Conservation (phyloP, 495 filamentous ascomycete genomes). For the Trypethelium eluteriae region DNA sequence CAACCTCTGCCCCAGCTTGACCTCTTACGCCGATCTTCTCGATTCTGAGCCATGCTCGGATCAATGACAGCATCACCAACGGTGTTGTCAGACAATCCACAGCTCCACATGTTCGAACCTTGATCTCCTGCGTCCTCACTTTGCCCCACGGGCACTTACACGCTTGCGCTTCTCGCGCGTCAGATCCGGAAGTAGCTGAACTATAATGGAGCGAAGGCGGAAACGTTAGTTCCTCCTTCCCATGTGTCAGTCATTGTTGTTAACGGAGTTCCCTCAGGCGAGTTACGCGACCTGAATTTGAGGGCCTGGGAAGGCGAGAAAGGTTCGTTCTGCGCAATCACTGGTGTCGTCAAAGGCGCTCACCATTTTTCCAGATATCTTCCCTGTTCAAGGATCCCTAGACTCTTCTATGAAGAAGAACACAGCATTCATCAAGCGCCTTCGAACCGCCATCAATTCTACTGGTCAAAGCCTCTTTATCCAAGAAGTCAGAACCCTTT, state of each 20-base stretch:
- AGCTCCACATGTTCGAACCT: slow-evolving; percentile 22
- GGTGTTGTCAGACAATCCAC: slow-evolving; percentile 21
- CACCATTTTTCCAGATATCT: slow-evolving; percentile 55
- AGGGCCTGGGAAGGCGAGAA: slow-evolving; percentile 80
- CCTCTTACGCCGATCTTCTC: background rate
- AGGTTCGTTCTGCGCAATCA: slow-evolving; percentile 46
- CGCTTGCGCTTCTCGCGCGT: slow-evolving; percentile 17
- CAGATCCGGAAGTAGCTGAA: slow-evolving; percentile 12
- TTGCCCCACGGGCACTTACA: slow-evolving; percentile 12
- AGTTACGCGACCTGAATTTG: slow-evolving; percentile 79
- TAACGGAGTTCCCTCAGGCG: slow-evolving; percentile 51
- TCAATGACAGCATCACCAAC: slow-evolving; percentile 26
- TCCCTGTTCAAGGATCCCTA: slow-evolving; percentile 68
- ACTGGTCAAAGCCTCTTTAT: slow-evolving; percentile 73
- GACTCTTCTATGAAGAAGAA: slow-evolving; percentile 99
- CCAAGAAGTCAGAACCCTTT: slow-evolving; percentile 84
- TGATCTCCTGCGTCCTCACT: slow-evolving; percentile 13
- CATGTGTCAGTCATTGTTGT: slow-evolving; percentile 13
- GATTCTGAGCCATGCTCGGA: slow-evolving; percentile 10
- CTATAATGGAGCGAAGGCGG: slow-evolving; percentile 64
- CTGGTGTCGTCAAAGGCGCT: slow-evolving; percentile 8
- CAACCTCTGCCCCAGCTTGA: background rate
- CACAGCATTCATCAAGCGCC: slow-evolving; percentile 94
- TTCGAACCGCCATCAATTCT: slow-evolving; percentile 79
- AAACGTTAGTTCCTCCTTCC: slow-evolving; percentile 54